Evolutionary conservation across 371 early-diverging fungal genomes (phyloP).

Genomic region (Haplosporangium sp.): DNA sequence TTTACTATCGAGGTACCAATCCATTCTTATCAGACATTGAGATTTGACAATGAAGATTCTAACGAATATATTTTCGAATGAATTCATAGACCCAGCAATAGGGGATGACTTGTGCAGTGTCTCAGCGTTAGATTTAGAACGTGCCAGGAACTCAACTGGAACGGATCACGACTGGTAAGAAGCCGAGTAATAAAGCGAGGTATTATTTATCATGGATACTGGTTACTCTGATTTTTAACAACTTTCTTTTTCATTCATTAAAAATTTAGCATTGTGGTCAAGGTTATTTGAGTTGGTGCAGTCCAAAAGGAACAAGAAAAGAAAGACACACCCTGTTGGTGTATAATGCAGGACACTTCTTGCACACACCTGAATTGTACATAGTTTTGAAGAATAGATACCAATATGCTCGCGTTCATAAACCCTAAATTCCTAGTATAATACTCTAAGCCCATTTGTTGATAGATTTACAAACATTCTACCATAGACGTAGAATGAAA

Average conservation of each 20-base stretch:
- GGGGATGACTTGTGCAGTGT: constrained; percentile 70
- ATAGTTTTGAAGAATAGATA: not conserved
- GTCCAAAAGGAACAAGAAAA: no score
- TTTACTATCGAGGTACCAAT: constrained; percentile 71
- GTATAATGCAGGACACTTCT: not conserved
- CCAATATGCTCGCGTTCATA: no score
- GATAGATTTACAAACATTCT: no score
- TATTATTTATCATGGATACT: not conserved
- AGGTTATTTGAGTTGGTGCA: constrained; percentile 11
- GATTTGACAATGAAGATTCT: not conserved
- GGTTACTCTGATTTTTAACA: not conserved
- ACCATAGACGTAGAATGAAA: no score
- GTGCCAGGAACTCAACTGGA: constrained; percentile 69
- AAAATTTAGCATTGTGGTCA: constrained; percentile 35
- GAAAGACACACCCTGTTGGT: not conserved
- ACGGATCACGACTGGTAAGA: constrained; percentile 80
- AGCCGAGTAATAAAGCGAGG: not conserved
- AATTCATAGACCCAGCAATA: constrained; percentile 68
- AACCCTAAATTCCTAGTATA: no score
- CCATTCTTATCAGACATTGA: not conserved
- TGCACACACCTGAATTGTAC: not conserved
- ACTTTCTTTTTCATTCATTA: not conserved
- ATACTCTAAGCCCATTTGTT: not conserved
- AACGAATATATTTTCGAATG: not conserved
- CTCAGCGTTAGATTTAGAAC: constrained; percentile 69